Percentiles rank a stretch among this genome's conserved stretches.
These are phyloP conservation scores for Platismatia glauca DNA, from an alignment of 495 filamentous ascomycete genomes.

Conservation along the genomic window DNA sequence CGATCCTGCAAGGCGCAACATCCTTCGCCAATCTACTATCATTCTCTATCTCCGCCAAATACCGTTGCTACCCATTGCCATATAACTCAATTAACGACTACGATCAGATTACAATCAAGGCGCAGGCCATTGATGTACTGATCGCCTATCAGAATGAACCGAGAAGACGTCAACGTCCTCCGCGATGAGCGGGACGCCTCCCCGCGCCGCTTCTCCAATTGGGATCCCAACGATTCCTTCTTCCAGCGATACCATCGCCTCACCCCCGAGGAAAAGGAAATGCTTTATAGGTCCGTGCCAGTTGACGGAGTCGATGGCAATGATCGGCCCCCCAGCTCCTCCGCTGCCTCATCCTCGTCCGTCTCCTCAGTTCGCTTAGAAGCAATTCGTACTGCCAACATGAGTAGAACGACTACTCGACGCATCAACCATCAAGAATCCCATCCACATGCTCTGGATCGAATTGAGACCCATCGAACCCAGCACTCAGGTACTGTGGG, in stretches of 20 bases:
- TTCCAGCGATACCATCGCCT: background rate
- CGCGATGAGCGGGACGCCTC: background rate
- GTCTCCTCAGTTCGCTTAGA: background rate
- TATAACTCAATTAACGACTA: background rate
- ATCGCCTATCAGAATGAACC: background rate
- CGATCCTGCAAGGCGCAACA: background rate
- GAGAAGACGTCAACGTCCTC: background rate
- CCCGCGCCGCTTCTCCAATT: background rate
- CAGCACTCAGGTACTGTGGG: constrained; percentile 75
- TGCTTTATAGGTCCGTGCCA: background rate
- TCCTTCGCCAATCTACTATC: background rate
- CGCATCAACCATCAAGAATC: constrained; percentile 5
- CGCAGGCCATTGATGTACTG: background rate
- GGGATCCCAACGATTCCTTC: background rate
- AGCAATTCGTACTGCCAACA: background rate
- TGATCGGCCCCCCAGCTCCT: background rate
- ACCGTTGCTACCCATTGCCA: background rate
- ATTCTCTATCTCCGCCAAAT: background rate
- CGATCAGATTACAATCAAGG: background rate
- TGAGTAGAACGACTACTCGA: background rate
- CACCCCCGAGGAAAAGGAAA: constrained; percentile 1
- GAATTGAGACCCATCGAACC: constrained; percentile 64
- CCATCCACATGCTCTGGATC: constrained; percentile 60
- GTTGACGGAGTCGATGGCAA: background rate
- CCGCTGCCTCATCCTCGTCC: background rate